These are phyloP conservation scores for Chalaropsis thielavioides DNA, from an alignment of 2,329 filamentous ascomycete genomes.

Conservation along the genomic window DNA sequence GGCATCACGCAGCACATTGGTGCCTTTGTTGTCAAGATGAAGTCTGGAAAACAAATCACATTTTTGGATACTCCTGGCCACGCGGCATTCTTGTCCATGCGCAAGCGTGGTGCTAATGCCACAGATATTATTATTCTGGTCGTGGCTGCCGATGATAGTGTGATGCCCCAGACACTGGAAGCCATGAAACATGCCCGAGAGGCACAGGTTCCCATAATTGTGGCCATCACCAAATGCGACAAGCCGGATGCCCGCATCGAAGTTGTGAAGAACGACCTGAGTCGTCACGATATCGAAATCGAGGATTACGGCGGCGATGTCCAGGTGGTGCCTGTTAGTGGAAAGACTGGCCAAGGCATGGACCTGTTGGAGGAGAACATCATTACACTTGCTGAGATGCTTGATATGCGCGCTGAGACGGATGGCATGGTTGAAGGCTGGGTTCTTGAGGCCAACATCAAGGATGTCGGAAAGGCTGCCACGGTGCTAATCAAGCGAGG, in stretches of 20 bases:
- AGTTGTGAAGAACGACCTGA: constrained; percentile 75
- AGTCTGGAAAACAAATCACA: constrained; percentile 77
- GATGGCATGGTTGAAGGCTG: constrained; percentile 77
- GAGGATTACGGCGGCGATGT: constrained; percentile 93
- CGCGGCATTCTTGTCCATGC: constrained; percentile 90
- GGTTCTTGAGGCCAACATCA: constrained; percentile 84
- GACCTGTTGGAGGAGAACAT: constrained; percentile 82
- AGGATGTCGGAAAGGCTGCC: constrained; percentile 68
- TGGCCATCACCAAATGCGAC: constrained; percentile 95
- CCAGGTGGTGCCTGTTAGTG: constrained; percentile 80
- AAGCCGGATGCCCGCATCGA: constrained; percentile 70
- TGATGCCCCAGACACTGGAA: constrained; percentile 93
- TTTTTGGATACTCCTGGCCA: constrained; percentile 96
- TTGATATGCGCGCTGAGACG: constrained; percentile 72
- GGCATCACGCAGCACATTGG: constrained; percentile 98
- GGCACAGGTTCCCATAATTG: constrained; percentile 85
- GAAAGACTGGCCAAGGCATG: constrained; percentile 89
- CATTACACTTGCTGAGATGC: constrained; percentile 69
- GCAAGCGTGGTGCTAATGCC: constrained; percentile 84
- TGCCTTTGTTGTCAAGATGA: constrained; percentile 83
- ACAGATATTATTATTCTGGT: constrained; percentile 95
- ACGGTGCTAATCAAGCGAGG: constrained; percentile 81
- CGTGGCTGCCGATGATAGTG: constrained; percentile 90
- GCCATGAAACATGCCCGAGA: constrained; percentile 83
- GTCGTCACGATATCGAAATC: constrained; percentile 70